Percentiles rank a stretch among this genome's conserved stretches.
Evolutionary conservation across 768 basidiomycete species (phyloP).

Genomic region (Tephrocybe sp.): DNA sequence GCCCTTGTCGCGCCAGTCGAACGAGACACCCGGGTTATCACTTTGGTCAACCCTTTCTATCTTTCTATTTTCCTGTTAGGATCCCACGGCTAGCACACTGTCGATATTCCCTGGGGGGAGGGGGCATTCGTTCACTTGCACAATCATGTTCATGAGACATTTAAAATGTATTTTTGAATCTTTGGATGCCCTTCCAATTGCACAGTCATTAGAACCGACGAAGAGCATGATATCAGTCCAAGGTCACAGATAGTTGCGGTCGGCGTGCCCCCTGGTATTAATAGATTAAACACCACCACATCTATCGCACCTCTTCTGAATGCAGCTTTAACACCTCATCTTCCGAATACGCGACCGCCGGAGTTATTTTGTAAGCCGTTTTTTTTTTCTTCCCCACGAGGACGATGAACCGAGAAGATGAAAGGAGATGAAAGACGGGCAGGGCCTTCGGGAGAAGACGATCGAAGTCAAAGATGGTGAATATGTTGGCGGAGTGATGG

Average conservation of each 20-base stretch:
- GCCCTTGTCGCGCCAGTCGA: conserved; percentile 83
- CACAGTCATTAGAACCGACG: conserved; percentile 48
- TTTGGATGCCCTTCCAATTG: conserved; percentile 78
- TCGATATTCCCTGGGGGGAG: conserved; percentile 48
- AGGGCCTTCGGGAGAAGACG: no score
- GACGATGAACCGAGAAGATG: no score
- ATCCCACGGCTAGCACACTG: conserved; percentile 11
- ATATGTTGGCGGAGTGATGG: no score
- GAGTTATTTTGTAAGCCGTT: conserved; percentile 47
- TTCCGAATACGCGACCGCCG: conserved; percentile 36
- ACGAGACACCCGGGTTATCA: conserved; percentile 86
- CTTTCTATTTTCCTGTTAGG: conserved; percentile 22
- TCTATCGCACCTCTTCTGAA: conserved; percentile 58
- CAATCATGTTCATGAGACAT: conserved; percentile 66
- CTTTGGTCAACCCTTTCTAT: conserved; percentile 86
- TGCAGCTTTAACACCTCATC: conserved; percentile 41
- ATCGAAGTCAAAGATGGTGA: no score
- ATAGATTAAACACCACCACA: conserved; percentile 65
- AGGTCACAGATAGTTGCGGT: conserved; percentile 63
- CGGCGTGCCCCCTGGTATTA: conserved; percentile 74
- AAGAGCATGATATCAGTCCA: conserved; percentile 33
- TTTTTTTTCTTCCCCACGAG: no score
- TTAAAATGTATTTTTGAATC: conserved; percentile 79
- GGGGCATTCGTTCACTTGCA: conserved; percentile 68
- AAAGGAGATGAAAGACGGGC: no score